A percentile compares a stretch with the other conserved stretches of the same genome.
Conservation (phyloP, 352 stramenopile species). For the Pythium guiyangense region DNA sequence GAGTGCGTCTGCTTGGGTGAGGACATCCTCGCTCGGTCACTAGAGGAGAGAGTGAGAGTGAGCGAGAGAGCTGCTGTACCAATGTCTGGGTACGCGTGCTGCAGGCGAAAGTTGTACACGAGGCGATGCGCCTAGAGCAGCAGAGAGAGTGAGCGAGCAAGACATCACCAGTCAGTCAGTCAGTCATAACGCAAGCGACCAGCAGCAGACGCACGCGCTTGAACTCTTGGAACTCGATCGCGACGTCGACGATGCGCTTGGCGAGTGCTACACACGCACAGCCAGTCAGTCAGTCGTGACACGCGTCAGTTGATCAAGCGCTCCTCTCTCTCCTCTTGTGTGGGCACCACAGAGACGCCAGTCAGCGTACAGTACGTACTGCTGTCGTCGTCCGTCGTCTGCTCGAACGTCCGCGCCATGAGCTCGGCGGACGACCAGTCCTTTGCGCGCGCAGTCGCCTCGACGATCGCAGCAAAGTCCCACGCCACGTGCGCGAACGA, state of each 20-base stretch:
- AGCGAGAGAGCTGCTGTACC: conserved; percentile 13
- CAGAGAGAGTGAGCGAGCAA: no score
- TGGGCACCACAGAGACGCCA: no score
- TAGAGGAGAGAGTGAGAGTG: background rate
- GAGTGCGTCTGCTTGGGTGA: background rate
- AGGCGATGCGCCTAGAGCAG: no score
- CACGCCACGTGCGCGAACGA: conserved; percentile 29
- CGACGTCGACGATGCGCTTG: conserved; percentile 41
- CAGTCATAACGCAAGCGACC: background rate
- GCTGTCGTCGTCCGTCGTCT: background rate
- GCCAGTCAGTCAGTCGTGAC: background rate
- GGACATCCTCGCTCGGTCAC: background rate
- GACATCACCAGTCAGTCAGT: background rate
- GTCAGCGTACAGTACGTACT: background rate
- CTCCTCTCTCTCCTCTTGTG: no score
- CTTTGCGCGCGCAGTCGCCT: conserved; percentile 36
- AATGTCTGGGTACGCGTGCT: conserved; percentile 50
- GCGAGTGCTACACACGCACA: conserved; percentile 10
- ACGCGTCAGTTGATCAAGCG: no score
- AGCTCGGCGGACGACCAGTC: conserved; percentile 61
- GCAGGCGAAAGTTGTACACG: conserved; percentile 50
- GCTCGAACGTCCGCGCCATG: conserved; percentile 20
- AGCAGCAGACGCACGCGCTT: conserved; percentile 32
- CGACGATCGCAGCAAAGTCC: conserved; percentile 29
- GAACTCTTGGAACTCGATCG: conserved; percentile 48